Base-by-base conservation (phyloP, 2,329 filamentous ascomycete species). In the Aspergillus nomiae region DNA sequence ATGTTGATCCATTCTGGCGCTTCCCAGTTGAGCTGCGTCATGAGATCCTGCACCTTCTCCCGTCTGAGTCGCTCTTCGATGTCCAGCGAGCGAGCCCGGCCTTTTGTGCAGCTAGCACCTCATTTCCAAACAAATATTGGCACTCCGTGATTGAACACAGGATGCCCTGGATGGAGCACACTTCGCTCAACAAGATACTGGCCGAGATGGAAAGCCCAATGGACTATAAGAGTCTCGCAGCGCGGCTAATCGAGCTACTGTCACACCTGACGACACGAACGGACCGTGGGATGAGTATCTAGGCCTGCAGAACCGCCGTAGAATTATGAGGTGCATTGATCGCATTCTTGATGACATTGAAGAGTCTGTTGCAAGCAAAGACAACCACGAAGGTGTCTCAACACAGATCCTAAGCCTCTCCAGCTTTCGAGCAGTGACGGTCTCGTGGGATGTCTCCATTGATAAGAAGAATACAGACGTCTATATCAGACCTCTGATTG, bases 31-130 rank as follows among this genome's bases (percentile, higher is more conserved):
- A 64, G 11, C 1, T 62, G 16, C 53, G 21, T 38, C 48, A 54
- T 19, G 58, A 24, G 45, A 58, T 65, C 11, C 16, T 63, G 5
- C 16, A 63, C 6, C 28, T 55, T 6, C 57, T 65, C 21, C 58
- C 60, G 10, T 43, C 51, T n/a, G 10, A 28, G 9, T 57, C 45
- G 10, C 36, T 58, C 11, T 14, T 56, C 12, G 41, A 55, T 14
- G 28, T 64, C 9, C 12, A 30, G 50, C 26, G 51, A 11, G 60
- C 43, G 14, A 64, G 63, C 36, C 46, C 41, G 5, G 30, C 28
- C 32, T 57, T 62, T 24, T 48, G 24, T 19, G 28, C 43, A 14
- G 30, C 34, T 19, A 10, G 30, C 14, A 28, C 30, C 3, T 24
- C 16, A 3, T 16, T 64, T 0, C 46, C 53, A 10, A 34, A 12